Conservation (phyloP, 1,139 yeast species). For the Nakaseomyces bracarensis region DNA sequence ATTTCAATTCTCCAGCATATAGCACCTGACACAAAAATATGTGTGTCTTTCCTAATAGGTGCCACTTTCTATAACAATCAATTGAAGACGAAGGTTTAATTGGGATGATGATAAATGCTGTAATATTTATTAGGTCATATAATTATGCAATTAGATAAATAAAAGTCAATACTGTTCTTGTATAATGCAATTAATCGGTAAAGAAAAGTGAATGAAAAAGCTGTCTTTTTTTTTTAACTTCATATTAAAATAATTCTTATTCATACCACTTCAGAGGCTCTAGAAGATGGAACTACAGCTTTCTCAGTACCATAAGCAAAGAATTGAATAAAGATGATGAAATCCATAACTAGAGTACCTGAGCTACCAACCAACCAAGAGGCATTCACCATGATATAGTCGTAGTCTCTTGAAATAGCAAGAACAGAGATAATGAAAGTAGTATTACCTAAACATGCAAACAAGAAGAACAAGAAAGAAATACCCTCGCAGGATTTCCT, state of each 20-base stretch:
- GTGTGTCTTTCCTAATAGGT: neutral
- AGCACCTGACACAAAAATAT: constrained; percentile 1
- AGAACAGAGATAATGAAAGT: constrained; percentile 82
- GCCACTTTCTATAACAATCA: neutral
- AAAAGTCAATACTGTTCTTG: no score
- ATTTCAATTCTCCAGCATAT: neutral
- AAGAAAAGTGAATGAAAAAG: no score
- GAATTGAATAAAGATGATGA: constrained; percentile 78
- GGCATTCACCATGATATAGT: constrained; percentile 68
- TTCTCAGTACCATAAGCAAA: constrained; percentile 49
- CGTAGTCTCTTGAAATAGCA: constrained; percentile 60
- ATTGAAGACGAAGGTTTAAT: no score
- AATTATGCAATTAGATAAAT: constrained; percentile 3
- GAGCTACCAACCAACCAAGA: constrained; percentile 91
- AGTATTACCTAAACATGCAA: constrained; percentile 87
- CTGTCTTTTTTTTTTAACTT: no score
- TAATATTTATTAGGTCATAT: constrained; percentile 2
- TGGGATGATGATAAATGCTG: constrained; percentile 3
- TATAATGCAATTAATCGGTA: no score
- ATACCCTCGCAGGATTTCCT: constrained; percentile 91
- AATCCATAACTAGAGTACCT: constrained; percentile 80
- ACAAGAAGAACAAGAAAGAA: constrained; percentile 79
- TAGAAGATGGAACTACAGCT: neutral
- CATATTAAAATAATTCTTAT: no score
- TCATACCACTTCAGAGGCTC: constrained; percentile 1